Conservation (phyloP, 139 green algal species). For the Asterochloris sp. region DNA sequence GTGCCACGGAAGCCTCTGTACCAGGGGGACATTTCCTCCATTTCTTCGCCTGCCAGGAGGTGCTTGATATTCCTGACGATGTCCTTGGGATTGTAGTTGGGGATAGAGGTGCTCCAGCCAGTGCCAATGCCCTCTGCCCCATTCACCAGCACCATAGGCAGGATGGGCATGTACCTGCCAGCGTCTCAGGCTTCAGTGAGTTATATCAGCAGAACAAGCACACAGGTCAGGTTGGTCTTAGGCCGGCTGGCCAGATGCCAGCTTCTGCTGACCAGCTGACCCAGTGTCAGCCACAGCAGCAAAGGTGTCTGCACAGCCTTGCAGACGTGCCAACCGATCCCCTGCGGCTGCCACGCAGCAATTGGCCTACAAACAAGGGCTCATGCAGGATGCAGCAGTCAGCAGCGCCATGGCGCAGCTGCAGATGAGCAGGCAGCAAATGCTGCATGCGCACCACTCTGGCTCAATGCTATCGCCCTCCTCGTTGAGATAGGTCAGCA, state of each 20-base stretch:
- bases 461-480: conserved; percentile 97
- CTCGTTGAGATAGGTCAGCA: conserved; percentile 94
- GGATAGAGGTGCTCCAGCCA: conserved; percentile 95
- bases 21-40: conserved; percentile 87
- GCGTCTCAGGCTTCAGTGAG: no score
- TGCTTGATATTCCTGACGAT: conserved; percentile 86
- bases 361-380: no score
- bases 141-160: conserved; percentile 93
- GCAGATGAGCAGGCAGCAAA: not conserved
- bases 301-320: no score
- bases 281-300: no score
- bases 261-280: no score
- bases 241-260: no score
- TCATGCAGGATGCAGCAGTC: no score
- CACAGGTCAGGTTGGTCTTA: no score
- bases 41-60: conserved; percentile 74
- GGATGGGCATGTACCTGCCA: conserved; percentile 80
- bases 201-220: no score
- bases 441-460: conserved; percentile 54
- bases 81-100: conserved; percentile 96
- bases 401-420: no score
- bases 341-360: no score
- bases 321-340: no score
- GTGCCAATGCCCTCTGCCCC: conserved; percentile 99
- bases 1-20: conserved; percentile 74